A percentile compares a stretch with the other conserved stretches of the same genome.
Evolutionary conservation across 805 yeast genomes (phyloP).

Genomic region (Starmerella gropengiesseri): DNA sequence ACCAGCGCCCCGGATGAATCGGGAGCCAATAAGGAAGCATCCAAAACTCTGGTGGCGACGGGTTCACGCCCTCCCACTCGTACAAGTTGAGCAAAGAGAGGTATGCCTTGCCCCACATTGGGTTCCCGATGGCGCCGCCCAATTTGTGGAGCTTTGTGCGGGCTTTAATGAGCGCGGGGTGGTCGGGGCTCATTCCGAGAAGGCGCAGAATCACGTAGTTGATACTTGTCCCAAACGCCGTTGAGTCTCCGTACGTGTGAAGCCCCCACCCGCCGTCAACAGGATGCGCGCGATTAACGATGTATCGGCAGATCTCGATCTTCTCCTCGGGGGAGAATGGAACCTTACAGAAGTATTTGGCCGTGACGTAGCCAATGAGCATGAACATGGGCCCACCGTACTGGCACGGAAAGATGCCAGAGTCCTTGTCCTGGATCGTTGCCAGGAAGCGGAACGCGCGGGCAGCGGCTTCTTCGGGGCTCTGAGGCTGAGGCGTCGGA

Average conservation of each 20-base stretch:
- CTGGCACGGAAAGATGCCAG: constrained; percentile 85
- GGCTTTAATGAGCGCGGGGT: constrained; percentile 70
- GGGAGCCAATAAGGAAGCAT: constrained; percentile 69
- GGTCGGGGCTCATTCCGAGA: constrained; percentile 62
- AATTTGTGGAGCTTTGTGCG: constrained; percentile 52
- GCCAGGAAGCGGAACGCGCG: constrained; percentile 66
- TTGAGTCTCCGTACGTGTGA: constrained; percentile 82
- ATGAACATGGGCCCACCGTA: constrained; percentile 98
- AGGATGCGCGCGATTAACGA: constrained; percentile 88
- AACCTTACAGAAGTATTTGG: constrained; percentile 56
- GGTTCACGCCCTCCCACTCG: constrained; percentile 94
- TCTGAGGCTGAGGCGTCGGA: constrained; percentile 23
- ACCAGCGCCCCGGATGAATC: constrained; percentile 92
- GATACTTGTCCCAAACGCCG: constrained; percentile 87
- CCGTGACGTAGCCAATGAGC: constrained; percentile 77
- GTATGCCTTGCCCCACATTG: constrained; percentile 99
- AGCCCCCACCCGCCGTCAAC: constrained; percentile 99
- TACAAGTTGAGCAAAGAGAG: constrained; percentile 67
- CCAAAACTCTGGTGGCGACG: constrained; percentile 96
- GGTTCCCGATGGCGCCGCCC: constrained; percentile 84
- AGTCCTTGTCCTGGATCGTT: constrained; percentile 55
- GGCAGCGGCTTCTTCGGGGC: constrained; percentile 38
- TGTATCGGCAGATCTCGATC: constrained; percentile 67
- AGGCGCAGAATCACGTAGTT: constrained; percentile 76
- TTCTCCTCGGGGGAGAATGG: constrained; percentile 56